Evolutionary conservation across 495 filamentous ascomycete genomes (phyloP), one percentile per base, ranked within the genome.

Genomic region (Penicillium daleae): DNA sequence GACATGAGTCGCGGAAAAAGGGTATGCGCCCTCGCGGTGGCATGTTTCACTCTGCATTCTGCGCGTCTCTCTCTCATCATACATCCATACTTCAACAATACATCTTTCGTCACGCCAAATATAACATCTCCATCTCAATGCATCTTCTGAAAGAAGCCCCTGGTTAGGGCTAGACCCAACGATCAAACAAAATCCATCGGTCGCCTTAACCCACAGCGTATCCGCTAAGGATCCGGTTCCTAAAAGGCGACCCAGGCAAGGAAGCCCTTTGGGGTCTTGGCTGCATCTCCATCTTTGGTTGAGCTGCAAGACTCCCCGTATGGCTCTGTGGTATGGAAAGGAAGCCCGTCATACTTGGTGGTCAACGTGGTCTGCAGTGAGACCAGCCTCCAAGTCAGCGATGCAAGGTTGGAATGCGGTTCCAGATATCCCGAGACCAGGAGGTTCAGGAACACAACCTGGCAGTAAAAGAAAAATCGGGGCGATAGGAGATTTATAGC

Each of bases 401-500:
- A 17, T 29, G 6, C 24, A 29, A 46, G 2, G 5, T 21, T 10
- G 40, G 24, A 50, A 17, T 5, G 24, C 4, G 9, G 3, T 29
- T 13, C 46, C 6, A 29, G 6, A 15, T 2, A 19, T 24, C 10
- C 22, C 13, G 24, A n/a, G 3, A 29, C 1, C 13, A n/a, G 26
- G 12, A 3, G 13, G 6, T 26, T 50, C 15, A 29, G 17, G 22
- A 7, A 29, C 4, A 2, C 13, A 29, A 6, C 5, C 26, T 35
- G 8, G 29, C 24, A 56, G 22, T 15, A 29, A 22, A 60, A 22
- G 57, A 21, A 46, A 33, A 4, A 33, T 17, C 46, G 49, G 63
- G 44, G 46, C 24, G 21, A 27, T 35, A 32, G 31, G 13, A 15
- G 17, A 57, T 66, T 55, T 70, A 64, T 58, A 67, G 6, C 29